phyloP scores from a whole-genome alignment of 2,329 filamentous ascomycete genomes.

The Trichoderma lentiforme region DNA sequence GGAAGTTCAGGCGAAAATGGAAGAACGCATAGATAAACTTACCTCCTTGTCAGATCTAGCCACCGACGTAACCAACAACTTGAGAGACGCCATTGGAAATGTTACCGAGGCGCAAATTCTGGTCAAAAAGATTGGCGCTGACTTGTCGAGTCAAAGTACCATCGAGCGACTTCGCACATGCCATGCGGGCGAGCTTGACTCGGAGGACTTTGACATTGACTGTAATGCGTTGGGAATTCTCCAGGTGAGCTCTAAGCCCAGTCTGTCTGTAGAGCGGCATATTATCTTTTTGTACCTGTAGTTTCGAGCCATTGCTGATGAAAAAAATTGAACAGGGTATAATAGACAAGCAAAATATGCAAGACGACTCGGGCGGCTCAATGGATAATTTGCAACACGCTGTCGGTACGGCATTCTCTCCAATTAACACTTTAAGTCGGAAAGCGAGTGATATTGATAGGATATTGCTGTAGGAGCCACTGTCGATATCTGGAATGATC shows the following conservation, averaged over 20 bases:
- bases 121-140: background rate
- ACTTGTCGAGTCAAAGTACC: background rate
- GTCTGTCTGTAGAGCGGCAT: background rate
- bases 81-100: background rate
- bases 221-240: background rate
- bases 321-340: background rate
- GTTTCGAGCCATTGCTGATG: background rate
- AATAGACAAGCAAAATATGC: background rate
- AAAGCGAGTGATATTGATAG: background rate
- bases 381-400: background rate
- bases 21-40: background rate
- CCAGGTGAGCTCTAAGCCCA: background rate
- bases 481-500: background rate
- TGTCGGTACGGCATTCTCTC: background rate
- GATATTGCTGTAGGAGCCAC: background rate
- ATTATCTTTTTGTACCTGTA: background rate
- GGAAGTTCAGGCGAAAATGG: background rate
- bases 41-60: background rate
- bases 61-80: background rate
- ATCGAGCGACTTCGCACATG: background rate
- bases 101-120: background rate
- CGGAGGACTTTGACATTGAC: background rate
- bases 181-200: background rate
- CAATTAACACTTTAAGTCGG: rapidly evolving
- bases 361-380: background rate